phyloP scores from a whole-genome alignment of 805 yeast species.

The Candida golubevii region DNA sequence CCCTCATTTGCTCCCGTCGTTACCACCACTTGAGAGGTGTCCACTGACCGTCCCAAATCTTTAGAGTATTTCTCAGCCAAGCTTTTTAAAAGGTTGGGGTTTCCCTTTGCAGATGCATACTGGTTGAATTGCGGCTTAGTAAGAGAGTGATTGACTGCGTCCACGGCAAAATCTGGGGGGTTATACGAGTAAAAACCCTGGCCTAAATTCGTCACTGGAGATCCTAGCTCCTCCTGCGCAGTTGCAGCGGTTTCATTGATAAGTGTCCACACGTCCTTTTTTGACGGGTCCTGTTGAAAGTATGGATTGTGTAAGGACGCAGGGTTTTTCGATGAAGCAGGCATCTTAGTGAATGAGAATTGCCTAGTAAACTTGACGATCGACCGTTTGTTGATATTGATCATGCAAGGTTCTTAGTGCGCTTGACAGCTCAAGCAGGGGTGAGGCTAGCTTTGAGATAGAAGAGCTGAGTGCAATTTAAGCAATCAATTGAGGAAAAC shows the following conservation, averaged over 20 bases:
- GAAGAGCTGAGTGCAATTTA: no score
- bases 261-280: constrained; percentile 91
- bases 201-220: constrained; percentile 83
- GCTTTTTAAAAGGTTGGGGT: constrained; percentile 68
- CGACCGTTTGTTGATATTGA: no score
- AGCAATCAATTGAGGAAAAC: no score
- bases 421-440: no score
- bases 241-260: constrained; percentile 93
- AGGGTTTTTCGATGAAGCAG: constrained; percentile 11
- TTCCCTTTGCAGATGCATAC: constrained; percentile 89
- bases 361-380: background rate
- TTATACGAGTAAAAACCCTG: constrained; percentile 96
- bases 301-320: constrained; percentile 53
- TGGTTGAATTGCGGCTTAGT: constrained; percentile 77
- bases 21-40: constrained; percentile 62
- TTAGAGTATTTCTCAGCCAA: constrained; percentile 69
- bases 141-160: constrained; percentile 75
- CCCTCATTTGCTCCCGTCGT: constrained; percentile 99
- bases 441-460: no score
- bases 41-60: constrained; percentile 53
- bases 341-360: constrained; percentile 8
- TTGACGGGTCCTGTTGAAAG: constrained; percentile 53
- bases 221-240: constrained; percentile 64
- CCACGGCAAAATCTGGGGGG: constrained; percentile 90
- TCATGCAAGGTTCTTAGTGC: no score